phyloP scores from a whole-genome alignment of 495 filamentous ascomycete species.

The Friedmanniomyces endolithicus region DNA sequence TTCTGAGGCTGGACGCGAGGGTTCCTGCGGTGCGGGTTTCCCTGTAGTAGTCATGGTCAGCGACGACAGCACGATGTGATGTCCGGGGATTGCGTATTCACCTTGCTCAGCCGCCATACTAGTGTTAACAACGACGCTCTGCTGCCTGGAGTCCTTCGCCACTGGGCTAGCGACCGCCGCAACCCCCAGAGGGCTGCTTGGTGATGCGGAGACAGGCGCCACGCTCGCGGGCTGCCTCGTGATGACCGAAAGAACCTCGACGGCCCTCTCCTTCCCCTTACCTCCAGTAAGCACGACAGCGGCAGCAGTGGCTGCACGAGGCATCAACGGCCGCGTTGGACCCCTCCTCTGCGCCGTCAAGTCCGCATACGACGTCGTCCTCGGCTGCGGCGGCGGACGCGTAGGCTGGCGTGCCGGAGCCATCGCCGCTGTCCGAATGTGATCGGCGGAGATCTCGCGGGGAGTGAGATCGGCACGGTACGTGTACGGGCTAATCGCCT shows the following conservation, averaged over 20 bases:
- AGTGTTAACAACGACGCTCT: neutral
- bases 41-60: neutral
- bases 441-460: neutral
- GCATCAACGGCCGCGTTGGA: neutral
- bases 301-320: neutral
- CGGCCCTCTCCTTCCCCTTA: neutral
- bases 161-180: neutral
- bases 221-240: neutral
- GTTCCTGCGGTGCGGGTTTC: too few species aligned
- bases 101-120: neutral
- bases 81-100: neutral
- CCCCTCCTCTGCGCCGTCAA: neutral
- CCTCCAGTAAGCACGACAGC: neutral
- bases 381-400: neutral
- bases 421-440: neutral
- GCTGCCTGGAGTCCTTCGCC: neutral
- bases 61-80: neutral
- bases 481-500: neutral
- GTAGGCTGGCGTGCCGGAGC: neutral
- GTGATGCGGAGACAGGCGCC: neutral
- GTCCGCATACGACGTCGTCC: neutral
- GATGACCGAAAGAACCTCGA: neutral
- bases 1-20: too few species aligned
- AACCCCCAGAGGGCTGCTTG: neutral
- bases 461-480: neutral